Evolutionary conservation across 352 stramenopile genomes (phyloP), one percentile per base, ranked within the genome.

Genomic region (Phytophthora hybrid): DNA sequence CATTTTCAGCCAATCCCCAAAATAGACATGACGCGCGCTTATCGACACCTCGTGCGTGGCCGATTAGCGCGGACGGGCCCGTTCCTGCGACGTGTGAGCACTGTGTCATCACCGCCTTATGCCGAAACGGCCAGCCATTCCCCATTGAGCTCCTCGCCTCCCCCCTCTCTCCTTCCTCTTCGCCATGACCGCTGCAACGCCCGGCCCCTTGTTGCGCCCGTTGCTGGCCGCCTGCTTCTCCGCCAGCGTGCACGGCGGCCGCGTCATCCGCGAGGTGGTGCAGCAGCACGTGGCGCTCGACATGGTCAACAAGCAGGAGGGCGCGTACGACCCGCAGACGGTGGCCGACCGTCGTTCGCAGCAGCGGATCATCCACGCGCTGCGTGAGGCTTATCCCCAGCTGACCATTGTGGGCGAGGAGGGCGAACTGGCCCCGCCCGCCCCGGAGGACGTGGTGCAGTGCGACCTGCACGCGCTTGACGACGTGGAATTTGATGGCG

Each of bases 221-320:
- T 67, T 94, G 14, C 51, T 94, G 37, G 69, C 82, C 16, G 87
- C 85, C n/a, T 88, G 82, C 64, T 80, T 92, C 66, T 87, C 85
- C 7, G 83, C 77, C 26, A 82, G 77, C 39, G 75, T 75, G 37
- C 76, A 80, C 58, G 87, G 85, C 16, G 87, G 87, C 44, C 70
- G 80, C 51, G 87, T 93, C 3, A 92, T 94, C 69, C 88, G 85
- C 59, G 81, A 91, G 34, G 88, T 93, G 53, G 85, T 92, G 44
- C 66, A 70, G 8, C 67, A 83, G 31, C 80, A 82, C 46, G 71
- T 78, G 31, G 80, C 87, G 39, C 82, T 94, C 34, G 79, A 79
- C 19, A 74, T 92, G 59, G 84, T 94, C 73, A 94, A 92, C 81
- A 94, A 94, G 71, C 80, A 85, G 49, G 87, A 88, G 59, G 81